These are phyloP conservation scores for Penicillium sp. DNA, from an alignment of 2,329 filamentous ascomycete species.

Conservation along the genomic window DNA sequence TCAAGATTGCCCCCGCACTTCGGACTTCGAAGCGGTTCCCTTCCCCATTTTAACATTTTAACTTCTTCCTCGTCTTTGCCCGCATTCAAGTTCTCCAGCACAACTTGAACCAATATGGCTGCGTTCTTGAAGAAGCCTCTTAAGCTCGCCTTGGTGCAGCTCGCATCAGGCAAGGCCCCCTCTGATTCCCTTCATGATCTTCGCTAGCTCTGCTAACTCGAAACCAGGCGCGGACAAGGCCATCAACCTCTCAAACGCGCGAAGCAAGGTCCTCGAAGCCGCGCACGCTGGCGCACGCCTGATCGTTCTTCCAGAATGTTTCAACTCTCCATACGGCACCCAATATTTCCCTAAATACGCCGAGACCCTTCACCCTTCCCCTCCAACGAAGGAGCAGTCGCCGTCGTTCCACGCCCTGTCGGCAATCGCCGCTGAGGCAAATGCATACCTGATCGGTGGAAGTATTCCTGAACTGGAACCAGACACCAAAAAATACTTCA, in stretches of 20 bases:
- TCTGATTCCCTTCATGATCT: conserved; percentile 7
- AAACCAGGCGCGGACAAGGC: conserved; percentile 73
- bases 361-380: conserved; percentile 80
- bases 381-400: conserved; percentile 70
- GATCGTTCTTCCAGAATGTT: conserved; percentile 94
- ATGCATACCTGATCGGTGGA: conserved; percentile 83
- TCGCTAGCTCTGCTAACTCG: conserved; percentile 8
- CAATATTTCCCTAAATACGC: conserved; percentile 91
- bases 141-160: conserved; percentile 80
- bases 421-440: conserved; percentile 75
- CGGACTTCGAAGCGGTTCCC: conserved; percentile 6
- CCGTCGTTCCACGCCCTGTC: conserved; percentile 87
- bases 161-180: conserved; percentile 69
- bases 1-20: conserved; percentile 15
- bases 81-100: neutral
- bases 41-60: conserved; percentile 3
- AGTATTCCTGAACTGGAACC: conserved; percentile 84
- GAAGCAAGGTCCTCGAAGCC: conserved; percentile 80
- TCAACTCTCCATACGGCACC: conserved; percentile 96
- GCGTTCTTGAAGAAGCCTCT: conserved; percentile 73
- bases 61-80: conserved; percentile 6
- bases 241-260: conserved; percentile 79
- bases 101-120: conserved; percentile 53
- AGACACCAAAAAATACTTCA: conserved; percentile 76
- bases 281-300: conserved; percentile 76